Evolutionary conservation across 106 monocot species (phyloP).

Genomic region (Apostasia shenzhenica): DNA sequence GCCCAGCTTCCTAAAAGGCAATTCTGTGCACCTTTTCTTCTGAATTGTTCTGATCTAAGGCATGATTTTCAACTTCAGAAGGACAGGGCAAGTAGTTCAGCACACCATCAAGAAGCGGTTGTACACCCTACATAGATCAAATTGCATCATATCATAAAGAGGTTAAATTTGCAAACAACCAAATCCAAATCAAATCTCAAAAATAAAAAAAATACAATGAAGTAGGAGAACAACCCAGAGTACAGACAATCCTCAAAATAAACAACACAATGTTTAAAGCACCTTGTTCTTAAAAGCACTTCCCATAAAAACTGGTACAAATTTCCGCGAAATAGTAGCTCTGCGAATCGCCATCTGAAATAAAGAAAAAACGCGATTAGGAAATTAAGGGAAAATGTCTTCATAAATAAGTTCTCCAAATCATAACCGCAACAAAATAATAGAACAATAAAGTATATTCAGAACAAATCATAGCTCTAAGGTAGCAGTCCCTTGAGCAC

Average conservation of each 20-base stretch:
- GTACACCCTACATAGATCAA: slow-evolving; percentile 66
- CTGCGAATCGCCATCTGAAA: slow-evolving; percentile 87
- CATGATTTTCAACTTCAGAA: slow-evolving; percentile 84
- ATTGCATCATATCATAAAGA: slow-evolving; percentile 7
- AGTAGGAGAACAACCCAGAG: neutral
- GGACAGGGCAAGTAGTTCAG: slow-evolving; percentile 88
- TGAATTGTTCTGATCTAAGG: slow-evolving; percentile 82
- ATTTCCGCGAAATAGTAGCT: slow-evolving; percentile 84
- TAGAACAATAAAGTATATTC: too few species aligned
- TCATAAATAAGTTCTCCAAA: too few species aligned
- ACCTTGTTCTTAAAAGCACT: slow-evolving; percentile 99
- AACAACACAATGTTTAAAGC: neutral
- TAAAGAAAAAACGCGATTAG: slow-evolving; percentile 4
- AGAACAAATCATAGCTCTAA: too few species aligned
- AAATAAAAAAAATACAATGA: neutral
- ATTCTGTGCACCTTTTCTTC: slow-evolving; percentile 80
- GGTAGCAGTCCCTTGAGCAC: too few species aligned
- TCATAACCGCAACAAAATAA: too few species aligned
- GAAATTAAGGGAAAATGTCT: too few species aligned
- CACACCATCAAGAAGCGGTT: slow-evolving; percentile 95
- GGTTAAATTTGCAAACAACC: neutral
- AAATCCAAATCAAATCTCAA: neutral
- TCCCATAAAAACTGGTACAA: slow-evolving; percentile 96
- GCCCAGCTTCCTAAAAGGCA: neutral
- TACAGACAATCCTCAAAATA: neutral